Evolutionary conservation across 2,329 filamentous ascomycete species (phyloP).

Genomic region (Dactylellina sp.): DNA sequence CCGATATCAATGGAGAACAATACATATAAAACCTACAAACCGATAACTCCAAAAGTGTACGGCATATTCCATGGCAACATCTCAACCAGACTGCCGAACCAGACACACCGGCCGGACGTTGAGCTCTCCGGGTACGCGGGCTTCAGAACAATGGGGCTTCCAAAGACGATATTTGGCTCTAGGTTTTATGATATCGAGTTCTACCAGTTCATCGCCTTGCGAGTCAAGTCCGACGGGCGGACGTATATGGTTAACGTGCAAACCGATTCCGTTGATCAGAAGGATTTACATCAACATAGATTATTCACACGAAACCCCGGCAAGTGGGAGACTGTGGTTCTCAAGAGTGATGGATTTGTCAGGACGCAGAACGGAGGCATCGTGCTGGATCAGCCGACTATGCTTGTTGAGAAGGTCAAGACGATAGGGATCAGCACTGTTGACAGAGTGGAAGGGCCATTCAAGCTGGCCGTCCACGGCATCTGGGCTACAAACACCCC

Average conservation of each 20-base stretch:
- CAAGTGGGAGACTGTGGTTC: conserved; percentile 87
- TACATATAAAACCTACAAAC: conserved; percentile 34
- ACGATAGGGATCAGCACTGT: conserved; percentile 89
- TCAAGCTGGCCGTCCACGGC: conserved; percentile 84
- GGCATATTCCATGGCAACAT: conserved; percentile 88
- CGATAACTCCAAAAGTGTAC: conserved; percentile 67
- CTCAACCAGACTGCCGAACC: conserved; percentile 79
- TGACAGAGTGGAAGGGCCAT: conserved; percentile 87
- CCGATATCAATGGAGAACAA: conserved; percentile 30
- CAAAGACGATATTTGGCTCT: conserved; percentile 84
- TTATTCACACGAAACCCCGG: conserved; percentile 80
- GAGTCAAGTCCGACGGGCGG: conserved; percentile 88
- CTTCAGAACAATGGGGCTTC: conserved; percentile 83
- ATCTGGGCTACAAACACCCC: conserved; percentile 78
- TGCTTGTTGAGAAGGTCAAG: conserved; percentile 85
- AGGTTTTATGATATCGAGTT: conserved; percentile 89
- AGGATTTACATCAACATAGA: conserved; percentile 95
- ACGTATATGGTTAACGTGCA: conserved; percentile 96
- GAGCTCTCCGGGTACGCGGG: conserved; percentile 87
- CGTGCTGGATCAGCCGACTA: conserved; percentile 90
- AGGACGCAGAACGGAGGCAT: conserved; percentile 92
- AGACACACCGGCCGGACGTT: conserved; percentile 76
- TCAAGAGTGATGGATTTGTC: conserved; percentile 93
- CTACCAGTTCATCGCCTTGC: conserved; percentile 86
- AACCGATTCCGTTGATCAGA: conserved; percentile 90